Base-by-base conservation (phyloP, 192 early-diverging fungal genomes). In the Mortierella hygrophila region DNA sequence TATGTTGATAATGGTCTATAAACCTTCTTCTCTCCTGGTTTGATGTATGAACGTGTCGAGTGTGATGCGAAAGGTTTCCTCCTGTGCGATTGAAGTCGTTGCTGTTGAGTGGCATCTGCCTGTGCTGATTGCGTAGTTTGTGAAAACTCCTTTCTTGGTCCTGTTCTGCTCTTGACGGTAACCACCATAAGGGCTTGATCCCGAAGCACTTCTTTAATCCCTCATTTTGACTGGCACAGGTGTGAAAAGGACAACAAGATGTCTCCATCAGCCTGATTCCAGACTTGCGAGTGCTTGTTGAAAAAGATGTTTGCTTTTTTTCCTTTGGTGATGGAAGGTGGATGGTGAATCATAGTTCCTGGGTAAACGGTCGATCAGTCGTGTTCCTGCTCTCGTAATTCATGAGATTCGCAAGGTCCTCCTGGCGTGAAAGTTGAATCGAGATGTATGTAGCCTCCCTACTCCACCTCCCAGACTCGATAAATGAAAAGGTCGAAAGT, bases 271-370 rank as follows among this genome's bases (percentile, higher is more conserved):
- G 29, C 60, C 26, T 29, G 29, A 65, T 32, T 65, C 29, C 8
- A 52, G 49, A 5, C 49, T 52, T 21, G 49, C 0, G 49, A 32
- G 10, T 4, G 23, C 29, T 65, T 32, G 26, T 29, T n/a, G 11
- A 32, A 32, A 65, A 15, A 3, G 60, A 5, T 65, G 11, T 65
- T 29, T 65, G 11, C 32, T 29, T 4, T 26, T 29, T 11, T 29
- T 21, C n/a, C 29, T 10, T 29, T 11, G 8, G 1, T 32, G 60
- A 26, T 65, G 60, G 60, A 26, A 26, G 1, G n/a, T 46, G 54
- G 18, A 55, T 65, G 60, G 23, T 65, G 60, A 65, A 65, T 65
- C 60, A 65, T 65, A 65, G 60, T 32, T 32, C 60, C 60, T 65
- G 29, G 60, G 29, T 29, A 15, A 32, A 4, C n/a, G 3, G 60